Evolutionary conservation across 208 protist genomes (phyloP).

Genomic region (Perkinsela sp.): DNA sequence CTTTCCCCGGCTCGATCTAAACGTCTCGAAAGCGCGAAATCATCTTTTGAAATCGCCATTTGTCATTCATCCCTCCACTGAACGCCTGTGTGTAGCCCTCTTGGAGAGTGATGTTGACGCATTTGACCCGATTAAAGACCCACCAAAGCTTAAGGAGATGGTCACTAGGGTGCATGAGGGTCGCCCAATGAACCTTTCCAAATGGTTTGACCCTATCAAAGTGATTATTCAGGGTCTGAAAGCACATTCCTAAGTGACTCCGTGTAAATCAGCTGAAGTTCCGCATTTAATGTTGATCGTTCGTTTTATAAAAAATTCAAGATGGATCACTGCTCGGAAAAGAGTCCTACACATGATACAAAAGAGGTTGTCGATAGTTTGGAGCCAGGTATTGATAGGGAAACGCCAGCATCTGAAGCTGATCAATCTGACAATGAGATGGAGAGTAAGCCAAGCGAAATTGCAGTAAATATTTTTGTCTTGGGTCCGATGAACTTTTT

Average conservation of each 20-base stretch:
- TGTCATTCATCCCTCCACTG: constrained; percentile 79
- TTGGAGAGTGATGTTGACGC: constrained; percentile 19
- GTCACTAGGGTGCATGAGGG: constrained; percentile 21
- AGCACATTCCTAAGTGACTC: too few species aligned
- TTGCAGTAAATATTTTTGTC: background rate
- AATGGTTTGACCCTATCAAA: background rate
- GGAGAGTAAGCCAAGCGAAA: too few species aligned
- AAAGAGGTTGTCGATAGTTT: too few species aligned
- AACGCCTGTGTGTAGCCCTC: constrained; percentile 44
- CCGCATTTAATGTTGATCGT: too few species aligned
- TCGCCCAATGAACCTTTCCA: background rate
- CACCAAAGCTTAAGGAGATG: constrained; percentile 31
- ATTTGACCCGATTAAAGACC: constrained; percentile 28
- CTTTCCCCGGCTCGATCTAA: constrained; percentile 85
- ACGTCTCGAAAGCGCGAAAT: constrained; percentile 79
- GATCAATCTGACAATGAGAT: background rate
- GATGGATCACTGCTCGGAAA: too few species aligned
- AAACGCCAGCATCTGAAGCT: background rate
- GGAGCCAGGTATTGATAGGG: too few species aligned
- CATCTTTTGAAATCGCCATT: constrained; percentile 94
- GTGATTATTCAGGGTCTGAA: too few species aligned
- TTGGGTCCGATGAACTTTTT: background rate
- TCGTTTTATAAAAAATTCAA: too few species aligned
- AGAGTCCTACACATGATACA: too few species aligned
- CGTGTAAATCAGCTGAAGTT: too few species aligned